phyloP scores from a whole-genome alignment of 208 protist genomes.

The Zelonia costaricensis region DNA sequence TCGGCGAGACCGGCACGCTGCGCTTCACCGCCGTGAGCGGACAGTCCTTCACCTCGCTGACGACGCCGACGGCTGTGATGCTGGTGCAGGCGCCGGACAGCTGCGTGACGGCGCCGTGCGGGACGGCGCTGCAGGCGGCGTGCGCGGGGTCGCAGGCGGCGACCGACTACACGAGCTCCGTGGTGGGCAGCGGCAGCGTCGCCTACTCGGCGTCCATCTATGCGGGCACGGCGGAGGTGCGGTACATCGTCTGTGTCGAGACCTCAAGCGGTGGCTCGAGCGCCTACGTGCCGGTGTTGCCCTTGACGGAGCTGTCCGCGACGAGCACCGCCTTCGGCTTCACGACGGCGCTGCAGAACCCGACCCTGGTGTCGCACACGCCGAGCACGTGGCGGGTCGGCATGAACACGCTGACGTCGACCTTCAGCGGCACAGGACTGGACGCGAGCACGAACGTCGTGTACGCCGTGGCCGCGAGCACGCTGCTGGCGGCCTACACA shows the following conservation, averaged over 20 bases:
- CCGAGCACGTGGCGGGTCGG: constrained; percentile 72
- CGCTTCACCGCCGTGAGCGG: constrained; percentile 41
- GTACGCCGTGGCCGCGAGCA: constrained; percentile 35
- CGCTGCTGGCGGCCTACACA: constrained; percentile 34
- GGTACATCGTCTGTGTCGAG: constrained; percentile 74
- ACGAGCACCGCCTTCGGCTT: constrained; percentile 56
- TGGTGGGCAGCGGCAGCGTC: constrained; percentile 18
- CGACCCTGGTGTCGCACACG: constrained; percentile 21
- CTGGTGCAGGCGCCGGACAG: constrained; percentile 54
- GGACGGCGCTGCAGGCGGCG: constrained; percentile 33
- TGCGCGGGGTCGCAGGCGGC: constrained; percentile 38
- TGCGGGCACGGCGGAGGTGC: constrained; percentile 22
- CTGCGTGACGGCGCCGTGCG: constrained; percentile 64
- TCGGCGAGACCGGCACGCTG: constrained; percentile 59
- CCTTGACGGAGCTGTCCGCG: constrained; percentile 15
- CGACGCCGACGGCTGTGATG: constrained; percentile 44
- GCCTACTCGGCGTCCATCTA: constrained; percentile 26
- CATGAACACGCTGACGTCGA: constrained; percentile 46
- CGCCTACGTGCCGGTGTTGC: constrained; percentile 70
- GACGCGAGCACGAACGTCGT: constrained; percentile 49
- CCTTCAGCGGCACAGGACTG: constrained; percentile 57
- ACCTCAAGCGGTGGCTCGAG: constrained; percentile 23
- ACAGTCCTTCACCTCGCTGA: constrained; percentile 20
- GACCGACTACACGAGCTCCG: constrained; percentile 52
- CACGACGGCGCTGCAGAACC: constrained; percentile 34